These are phyloP conservation scores for Yarrowia galli DNA, from an alignment of 1,139 yeast genomes.

Conservation along the genomic window DNA sequence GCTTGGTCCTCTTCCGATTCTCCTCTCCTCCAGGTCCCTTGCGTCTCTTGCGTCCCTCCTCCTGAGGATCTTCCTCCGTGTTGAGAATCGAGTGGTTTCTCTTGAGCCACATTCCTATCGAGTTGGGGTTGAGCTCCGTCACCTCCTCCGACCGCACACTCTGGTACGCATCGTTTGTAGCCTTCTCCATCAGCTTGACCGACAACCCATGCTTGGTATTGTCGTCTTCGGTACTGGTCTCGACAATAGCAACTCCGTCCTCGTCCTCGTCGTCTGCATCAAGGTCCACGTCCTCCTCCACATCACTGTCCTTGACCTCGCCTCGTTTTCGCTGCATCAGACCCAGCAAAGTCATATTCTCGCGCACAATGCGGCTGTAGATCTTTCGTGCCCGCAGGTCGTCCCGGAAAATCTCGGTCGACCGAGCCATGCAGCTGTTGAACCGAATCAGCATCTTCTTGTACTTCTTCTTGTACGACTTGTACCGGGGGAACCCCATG, in stretches of 20 bases:
- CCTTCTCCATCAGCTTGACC: constrained; percentile 33
- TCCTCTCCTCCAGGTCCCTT: constrained; percentile 24
- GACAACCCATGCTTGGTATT: constrained; percentile 1
- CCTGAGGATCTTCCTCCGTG: constrained; percentile 33
- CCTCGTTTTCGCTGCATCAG: constrained; percentile 11
- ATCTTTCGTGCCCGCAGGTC: constrained; percentile 35
- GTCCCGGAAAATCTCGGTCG: constrained; percentile 31
- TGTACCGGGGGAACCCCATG: constrained; percentile 37
- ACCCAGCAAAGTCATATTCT: constrained; percentile 29
- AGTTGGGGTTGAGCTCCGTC: constrained; percentile 37
- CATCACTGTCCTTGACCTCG: constrained; percentile 1
- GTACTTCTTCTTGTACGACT: constrained; percentile 39
- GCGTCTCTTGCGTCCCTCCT: constrained; percentile 20
- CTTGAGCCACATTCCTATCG: constrained; percentile 37
- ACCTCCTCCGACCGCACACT: constrained; percentile 30
- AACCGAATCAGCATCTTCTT: constrained; percentile 39
- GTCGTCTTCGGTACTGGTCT: background rate
- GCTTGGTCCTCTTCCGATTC: constrained; percentile 15
- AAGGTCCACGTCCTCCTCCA: constrained; percentile 7
- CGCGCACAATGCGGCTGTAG: constrained; percentile 34
- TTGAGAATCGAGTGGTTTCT: constrained; percentile 14
- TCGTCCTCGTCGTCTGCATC: background rate
- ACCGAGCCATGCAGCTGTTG: constrained; percentile 37
- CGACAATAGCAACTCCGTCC: background rate
- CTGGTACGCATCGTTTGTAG: constrained; percentile 29